These are phyloP conservation scores for Neoscytalidium dimidiatum DNA, from an alignment of 2,329 filamentous ascomycete genomes.

Conservation along the genomic window DNA sequence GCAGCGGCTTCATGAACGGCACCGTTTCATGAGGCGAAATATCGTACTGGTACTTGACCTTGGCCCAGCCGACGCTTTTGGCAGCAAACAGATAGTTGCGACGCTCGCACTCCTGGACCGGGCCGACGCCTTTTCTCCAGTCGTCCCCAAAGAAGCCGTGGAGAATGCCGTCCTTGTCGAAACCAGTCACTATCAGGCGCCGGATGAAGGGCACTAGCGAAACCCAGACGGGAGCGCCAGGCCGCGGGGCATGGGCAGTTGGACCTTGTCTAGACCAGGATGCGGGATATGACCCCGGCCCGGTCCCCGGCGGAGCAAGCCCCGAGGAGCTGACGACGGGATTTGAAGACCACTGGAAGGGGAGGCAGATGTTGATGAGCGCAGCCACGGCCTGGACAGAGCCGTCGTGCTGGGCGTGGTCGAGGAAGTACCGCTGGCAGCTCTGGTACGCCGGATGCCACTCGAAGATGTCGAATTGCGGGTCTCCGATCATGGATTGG, in stretches of 20 bases:
- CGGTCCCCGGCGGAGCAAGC: slow-evolving; percentile 31
- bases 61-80: slow-evolving; percentile 87
- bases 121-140: slow-evolving; percentile 77
- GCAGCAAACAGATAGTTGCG: slow-evolving; percentile 94
- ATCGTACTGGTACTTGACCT: slow-evolving; percentile 89
- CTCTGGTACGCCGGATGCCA: slow-evolving; percentile 92
- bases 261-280: slow-evolving; percentile 46
- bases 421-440: slow-evolving; percentile 88
- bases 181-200: slow-evolving; percentile 85
- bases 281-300: slow-evolving; percentile 23
- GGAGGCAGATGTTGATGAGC: slow-evolving; percentile 88
- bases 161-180: slow-evolving; percentile 82
- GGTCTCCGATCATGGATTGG: slow-evolving; percentile 37
- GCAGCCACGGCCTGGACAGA: slow-evolving; percentile 86
- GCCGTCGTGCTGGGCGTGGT: slow-evolving; percentile 81
- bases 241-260: slow-evolving; percentile 39
- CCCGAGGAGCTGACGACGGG: slow-evolving; percentile 47
- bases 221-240: slow-evolving; percentile 48
- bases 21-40: slow-evolving; percentile 80
- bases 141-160: slow-evolving; percentile 97
- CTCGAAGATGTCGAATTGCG: slow-evolving; percentile 77
- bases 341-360: slow-evolving; percentile 69
- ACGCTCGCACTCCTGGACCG: slow-evolving; percentile 83
- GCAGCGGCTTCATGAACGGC: slow-evolving; percentile 84
- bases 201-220: slow-evolving; percentile 87